Evolutionary conservation across 1,284 basidiomycete species (phyloP).

Genomic region (Vanrija sp.): DNA sequence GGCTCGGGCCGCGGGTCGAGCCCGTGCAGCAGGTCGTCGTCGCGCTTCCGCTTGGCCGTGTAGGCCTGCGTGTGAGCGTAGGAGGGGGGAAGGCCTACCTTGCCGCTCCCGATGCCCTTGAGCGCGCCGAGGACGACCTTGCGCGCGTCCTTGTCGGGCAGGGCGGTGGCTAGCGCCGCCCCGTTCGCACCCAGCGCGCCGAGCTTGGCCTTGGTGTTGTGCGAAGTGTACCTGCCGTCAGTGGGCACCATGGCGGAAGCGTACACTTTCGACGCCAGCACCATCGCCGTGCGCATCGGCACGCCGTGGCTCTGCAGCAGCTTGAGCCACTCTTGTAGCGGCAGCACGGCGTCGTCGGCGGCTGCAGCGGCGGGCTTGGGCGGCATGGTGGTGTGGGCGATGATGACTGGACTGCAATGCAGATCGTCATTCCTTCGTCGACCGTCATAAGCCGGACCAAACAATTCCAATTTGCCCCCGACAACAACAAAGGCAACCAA

Average conservation of each 20-base stretch:
- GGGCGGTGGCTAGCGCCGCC: conserved; percentile 56
- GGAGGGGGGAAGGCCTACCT: conserved; percentile 15
- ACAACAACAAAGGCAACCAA: too few species aligned
- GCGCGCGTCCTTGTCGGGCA: conserved; percentile 66
- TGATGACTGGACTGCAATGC: too few species aligned
- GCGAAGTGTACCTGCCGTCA: conserved; percentile 64
- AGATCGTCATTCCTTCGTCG: too few species aligned
- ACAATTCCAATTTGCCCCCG: too few species aligned
- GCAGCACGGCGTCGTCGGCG: conserved; percentile 46
- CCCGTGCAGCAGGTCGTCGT: conserved; percentile 2
- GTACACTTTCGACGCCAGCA: conserved; percentile 55
- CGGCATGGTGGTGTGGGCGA: conserved; percentile 12
- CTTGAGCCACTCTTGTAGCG: conserved; percentile 70
- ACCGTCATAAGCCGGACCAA: too few species aligned
- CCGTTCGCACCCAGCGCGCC: conserved; percentile 55
- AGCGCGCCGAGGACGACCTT: conserved; percentile 62
- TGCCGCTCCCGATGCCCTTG: conserved; percentile 48
- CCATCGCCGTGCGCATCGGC: conserved; percentile 67
- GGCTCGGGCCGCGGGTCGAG: conserved; percentile 1
- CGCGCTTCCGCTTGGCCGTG: conserved; percentile 25
- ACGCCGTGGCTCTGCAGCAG: conserved; percentile 62
- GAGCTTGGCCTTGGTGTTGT: conserved; percentile 62
- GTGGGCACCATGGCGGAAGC: not conserved
- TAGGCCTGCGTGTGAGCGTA: too few species aligned
- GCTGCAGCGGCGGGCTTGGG: conserved; percentile 10